Evolutionary conservation across 257 asterid species (phyloP).

Genomic region (Solanum acaule): DNA sequence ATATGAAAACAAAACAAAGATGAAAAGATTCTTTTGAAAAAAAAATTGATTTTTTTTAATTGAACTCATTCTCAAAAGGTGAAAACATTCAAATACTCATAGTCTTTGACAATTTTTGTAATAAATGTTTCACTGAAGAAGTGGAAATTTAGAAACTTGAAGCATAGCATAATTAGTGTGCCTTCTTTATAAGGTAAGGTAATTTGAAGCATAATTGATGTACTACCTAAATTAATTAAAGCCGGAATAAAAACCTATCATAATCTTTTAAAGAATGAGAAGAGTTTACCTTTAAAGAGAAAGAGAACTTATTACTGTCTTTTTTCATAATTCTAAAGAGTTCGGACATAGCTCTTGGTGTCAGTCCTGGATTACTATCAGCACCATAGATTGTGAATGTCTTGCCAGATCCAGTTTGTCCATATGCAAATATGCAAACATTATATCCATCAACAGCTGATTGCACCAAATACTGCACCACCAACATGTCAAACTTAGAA

Average conservation of each 20-base stretch:
- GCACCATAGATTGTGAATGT: slow-evolving; percentile 94
- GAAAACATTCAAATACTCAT: not conserved
- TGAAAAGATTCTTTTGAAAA: not conserved
- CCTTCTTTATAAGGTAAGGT: not conserved
- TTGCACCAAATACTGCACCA: slow-evolving; percentile 83
- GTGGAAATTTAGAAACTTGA: not conserved
- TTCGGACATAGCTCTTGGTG: slow-evolving; percentile 86
- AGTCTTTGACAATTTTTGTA: not conserved
- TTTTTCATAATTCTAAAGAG: slow-evolving; percentile 75
- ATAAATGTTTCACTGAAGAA: not conserved
- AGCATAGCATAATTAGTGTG: not conserved
- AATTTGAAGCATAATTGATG: not conserved
- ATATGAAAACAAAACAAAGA: not conserved
- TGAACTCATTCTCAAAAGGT: not conserved
- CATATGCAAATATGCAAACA: slow-evolving; percentile 95
- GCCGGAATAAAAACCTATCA: not conserved
- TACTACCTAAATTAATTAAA: not conserved
- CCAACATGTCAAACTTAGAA: not conserved
- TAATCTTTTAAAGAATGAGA: not conserved
- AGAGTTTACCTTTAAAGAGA: slow-evolving; percentile 65
- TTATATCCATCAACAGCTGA: slow-evolving; percentile 96
- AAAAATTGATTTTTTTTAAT: not conserved
- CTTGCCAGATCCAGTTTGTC: slow-evolving; percentile 99
- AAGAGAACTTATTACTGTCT: slow-evolving; percentile 63
- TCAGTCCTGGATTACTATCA: slow-evolving; percentile 76